Percentiles rank a stretch among this genome's conserved stretches.
Evolutionary conservation across 2,329 filamentous ascomycete genomes (phyloP).

Genomic region (Pestalotiopsis sp.): DNA sequence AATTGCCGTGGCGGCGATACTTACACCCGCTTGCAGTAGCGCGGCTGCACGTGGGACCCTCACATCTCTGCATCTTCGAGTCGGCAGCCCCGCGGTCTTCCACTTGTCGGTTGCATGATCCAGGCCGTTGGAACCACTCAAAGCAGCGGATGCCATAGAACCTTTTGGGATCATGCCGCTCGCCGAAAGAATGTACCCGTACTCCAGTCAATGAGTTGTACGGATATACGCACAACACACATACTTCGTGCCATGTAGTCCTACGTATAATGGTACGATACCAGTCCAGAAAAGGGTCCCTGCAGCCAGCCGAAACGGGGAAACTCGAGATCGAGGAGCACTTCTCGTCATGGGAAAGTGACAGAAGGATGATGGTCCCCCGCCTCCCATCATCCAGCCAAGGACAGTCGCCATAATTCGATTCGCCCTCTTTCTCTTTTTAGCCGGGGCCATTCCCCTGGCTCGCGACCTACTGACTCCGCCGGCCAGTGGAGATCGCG

Average conservation of each 20-base stretch:
- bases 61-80: not conserved
- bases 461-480: not conserved
- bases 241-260: too few species aligned
- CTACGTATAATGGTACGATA: not conserved
- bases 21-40: conserved; percentile 4
- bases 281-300: not conserved
- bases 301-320: not conserved
- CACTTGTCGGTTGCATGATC: not conserved
- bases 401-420: not conserved
- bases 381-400: not conserved
- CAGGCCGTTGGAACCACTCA: not conserved
- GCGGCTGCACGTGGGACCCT: not conserved
- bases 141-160: too few species aligned
- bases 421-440: not conserved
- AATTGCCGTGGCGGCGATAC: conserved; percentile 10
- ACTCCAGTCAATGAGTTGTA: not conserved
- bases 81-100: not conserved
- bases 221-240: not conserved
- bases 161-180: not conserved
- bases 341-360: not conserved
- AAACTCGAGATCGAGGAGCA: not conserved
- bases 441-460: not conserved
- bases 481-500: conserved; percentile 7
- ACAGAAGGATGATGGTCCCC: not conserved
- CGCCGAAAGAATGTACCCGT: not conserved